Evolutionary conservation across 1,139 yeast species (phyloP), one percentile per base, ranked within the genome.

Genomic region (Taphrina pruni): DNA sequence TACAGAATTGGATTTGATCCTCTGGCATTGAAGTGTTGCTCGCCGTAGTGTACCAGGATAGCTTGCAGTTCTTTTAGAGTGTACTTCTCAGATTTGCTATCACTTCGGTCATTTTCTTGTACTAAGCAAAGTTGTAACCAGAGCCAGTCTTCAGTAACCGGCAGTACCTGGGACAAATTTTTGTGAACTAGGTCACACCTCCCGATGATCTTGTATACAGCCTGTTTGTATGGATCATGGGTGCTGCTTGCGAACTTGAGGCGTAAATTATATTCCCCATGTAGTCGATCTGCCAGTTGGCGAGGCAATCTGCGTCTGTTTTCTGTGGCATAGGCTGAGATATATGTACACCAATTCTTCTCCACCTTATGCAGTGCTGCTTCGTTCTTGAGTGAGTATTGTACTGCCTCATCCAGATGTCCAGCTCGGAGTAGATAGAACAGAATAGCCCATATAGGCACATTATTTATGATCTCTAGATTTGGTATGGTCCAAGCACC

Each of bases 61-160:
- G 85, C 84, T 78, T 91, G 97, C 74, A 95, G 84, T 75, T 92
- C 96, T 45, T 78, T 79, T 72, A 94, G 81, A 0, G 88, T 83
- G 77, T 91, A 94, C 72, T 85, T 84, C 74, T 90, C 97, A 76
- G 86, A 88, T 9, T 86, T 57, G 5, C 61, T 36, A 56, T 76
- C 73, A 72, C 79, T 45, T 7, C 57, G 55, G 21, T 64, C 69
- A 12, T 60, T 82, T 74, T 89, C 95, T 71, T 88, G 86, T 20
- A 89, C 86, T 43, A 93, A 82, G 76, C 88, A 85, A 70, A 94
- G 83, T 78, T 94, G 97, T 77, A 90, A 86, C 99, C 99, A 94
- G 69, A 93, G 79, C 99, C 99, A 94, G 79, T 94, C 99, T 78
- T 94, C 99, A 66, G 93, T 86, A 71, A 96, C 90, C 60, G 87